Base-by-base conservation (phyloP, 768 basidiomycete genomes). In the Psilocybe sp. region DNA sequence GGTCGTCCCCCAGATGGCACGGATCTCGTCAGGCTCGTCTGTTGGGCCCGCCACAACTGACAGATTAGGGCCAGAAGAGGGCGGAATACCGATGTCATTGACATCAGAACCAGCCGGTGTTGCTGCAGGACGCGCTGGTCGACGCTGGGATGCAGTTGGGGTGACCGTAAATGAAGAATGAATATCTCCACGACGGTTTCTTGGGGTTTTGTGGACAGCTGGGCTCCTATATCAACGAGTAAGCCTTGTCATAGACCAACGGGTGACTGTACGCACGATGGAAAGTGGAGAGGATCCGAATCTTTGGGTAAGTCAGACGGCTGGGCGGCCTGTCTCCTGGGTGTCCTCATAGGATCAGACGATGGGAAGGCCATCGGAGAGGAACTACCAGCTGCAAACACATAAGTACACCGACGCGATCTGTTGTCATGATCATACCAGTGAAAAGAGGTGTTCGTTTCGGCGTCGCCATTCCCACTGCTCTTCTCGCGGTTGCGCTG, bases 1-100 rank as follows among this genome's bases (percentile, higher is more conserved):
- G 1, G 92, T 95, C 0, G 97, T 99, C 28, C 97, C 97, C 96
- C 97, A 99, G 53, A 99, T 92, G 18, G 92, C 93, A 47, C 90
- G 80, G 44, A 92, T 88, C 57, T 90, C 90, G 49, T 90, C 89
- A 0, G 86, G 87, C 47, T 87, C 85, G 52, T 87, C 89, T 11
- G 80, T 81, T 12, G 80, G 81, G 1, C 65, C 76, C 23, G 73
- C 78, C 13, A 78, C 82, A 6, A 77, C 88, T 46, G 86, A 89
- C 37, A 84, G 79, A 41, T 61, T 63, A 8, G 73, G 74, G 11
- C 59, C 56, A 20, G 67, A 78, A 3, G 85, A 86, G 16, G 73
- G 64, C 9, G 85, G 83, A 10, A 84, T 65, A 35, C 77, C 77
- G 20, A 85, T 71, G 44, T 76, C 69, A 0, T 77, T 73, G n/a